These are phyloP conservation scores for Panicum hallii DNA, from an alignment of 202 grass and related monocot genomes.

Conservation along the genomic window DNA sequence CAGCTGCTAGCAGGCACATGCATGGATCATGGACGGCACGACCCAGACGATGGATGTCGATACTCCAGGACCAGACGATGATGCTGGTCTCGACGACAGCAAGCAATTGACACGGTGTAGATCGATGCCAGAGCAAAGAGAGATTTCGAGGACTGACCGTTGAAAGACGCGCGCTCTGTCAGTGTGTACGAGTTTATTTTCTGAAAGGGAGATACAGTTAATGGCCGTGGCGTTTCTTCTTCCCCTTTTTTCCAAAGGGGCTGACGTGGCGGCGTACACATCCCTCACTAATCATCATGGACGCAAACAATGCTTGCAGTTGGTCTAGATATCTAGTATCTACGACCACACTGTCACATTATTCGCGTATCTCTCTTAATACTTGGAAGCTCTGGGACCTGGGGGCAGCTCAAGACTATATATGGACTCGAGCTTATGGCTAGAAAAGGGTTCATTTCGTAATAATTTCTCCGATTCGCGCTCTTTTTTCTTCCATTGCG, in stretches of 20 bases:
- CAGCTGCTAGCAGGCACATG: not conserved
- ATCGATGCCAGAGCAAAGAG: not conserved
- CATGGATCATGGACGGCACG: not conserved
- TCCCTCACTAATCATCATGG: not conserved
- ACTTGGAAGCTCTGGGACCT: not conserved
- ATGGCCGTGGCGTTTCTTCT: not conserved
- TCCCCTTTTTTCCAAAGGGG: not conserved
- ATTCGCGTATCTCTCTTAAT: not conserved
- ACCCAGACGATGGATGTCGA: not conserved
- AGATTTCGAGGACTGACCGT: not conserved
- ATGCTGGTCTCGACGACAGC: not conserved
- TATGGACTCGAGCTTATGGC: not conserved
- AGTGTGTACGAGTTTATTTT: not conserved
- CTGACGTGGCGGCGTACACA: not conserved
- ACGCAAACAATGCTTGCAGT: not conserved
- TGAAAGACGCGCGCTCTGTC: conserved; percentile 5
- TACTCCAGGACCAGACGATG: not conserved
- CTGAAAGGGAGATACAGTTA: conserved; percentile 1
- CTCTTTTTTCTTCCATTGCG: not conserved
- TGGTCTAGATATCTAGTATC: not conserved
- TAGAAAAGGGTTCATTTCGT: not conserved
- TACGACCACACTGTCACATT: not conserved
- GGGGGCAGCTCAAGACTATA: not conserved
- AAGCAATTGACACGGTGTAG: not conserved
- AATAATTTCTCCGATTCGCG: not conserved